Conservation (phyloP, 768 basidiomycete genomes). For the Hypholoma sublateritium region DNA sequence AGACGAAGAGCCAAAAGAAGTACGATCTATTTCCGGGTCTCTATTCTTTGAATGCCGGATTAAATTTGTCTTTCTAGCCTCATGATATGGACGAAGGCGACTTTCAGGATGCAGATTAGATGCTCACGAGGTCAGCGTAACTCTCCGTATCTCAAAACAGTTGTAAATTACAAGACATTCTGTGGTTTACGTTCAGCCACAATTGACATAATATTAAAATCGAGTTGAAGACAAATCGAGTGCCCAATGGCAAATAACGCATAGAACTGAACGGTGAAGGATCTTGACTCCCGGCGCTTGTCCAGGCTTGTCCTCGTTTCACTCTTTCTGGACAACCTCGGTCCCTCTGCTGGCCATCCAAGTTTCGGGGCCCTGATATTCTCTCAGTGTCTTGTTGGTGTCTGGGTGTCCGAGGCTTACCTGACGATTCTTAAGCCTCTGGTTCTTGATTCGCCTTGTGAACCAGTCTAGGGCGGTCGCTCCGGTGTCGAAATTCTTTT, state of each 20-base stretch:
- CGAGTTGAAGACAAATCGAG: too few species aligned
- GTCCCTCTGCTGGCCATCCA: slow-evolving; percentile 49
- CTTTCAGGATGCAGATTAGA: slow-evolving; percentile 71
- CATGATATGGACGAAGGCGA: slow-evolving; percentile 93
- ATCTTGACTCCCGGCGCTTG: too few species aligned
- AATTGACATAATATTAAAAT: too few species aligned
- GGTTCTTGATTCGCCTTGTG: slow-evolving; percentile 41
- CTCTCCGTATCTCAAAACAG: neutral
- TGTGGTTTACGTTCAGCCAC: neutral
- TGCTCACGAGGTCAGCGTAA: neutral
- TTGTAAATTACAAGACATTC: neutral
- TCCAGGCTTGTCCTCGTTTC: neutral
- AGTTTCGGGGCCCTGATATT: slow-evolving; percentile 39
- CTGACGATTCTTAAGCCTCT: slow-evolving; percentile 42
- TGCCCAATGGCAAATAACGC: too few species aligned
- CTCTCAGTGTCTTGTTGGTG: neutral
- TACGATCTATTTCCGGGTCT: slow-evolving; percentile 27
- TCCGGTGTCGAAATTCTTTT: slow-evolving; percentile 35
- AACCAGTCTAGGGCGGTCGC: slow-evolving; percentile 45
- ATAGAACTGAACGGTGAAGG: too few species aligned
- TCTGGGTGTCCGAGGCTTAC: slow-evolving; percentile 20
- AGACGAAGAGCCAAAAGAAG: slow-evolving; percentile 96
- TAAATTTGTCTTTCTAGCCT: slow-evolving; percentile 50
- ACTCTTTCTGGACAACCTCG: slow-evolving; percentile 23
- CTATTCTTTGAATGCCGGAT: neutral